These are phyloP conservation scores for Botryotinia calthae DNA, from an alignment of 2,329 filamentous ascomycete species.

Conservation along the genomic window DNA sequence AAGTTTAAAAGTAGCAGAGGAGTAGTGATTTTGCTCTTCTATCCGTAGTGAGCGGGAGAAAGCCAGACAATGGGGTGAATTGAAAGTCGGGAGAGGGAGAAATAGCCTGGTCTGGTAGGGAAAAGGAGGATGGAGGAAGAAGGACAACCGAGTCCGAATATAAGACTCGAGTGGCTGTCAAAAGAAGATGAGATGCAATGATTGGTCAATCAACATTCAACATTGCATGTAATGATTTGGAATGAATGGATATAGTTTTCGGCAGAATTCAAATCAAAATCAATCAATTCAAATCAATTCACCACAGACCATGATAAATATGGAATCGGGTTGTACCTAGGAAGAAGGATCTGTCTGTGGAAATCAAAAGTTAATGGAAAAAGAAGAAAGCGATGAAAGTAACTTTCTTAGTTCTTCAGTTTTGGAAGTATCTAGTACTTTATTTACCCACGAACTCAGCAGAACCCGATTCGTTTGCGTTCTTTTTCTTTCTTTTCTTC, in stretches of 20 bases:
- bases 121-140: not conserved
- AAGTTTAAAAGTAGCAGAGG: not conserved
- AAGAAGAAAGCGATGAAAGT: not conserved
- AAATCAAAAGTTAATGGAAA: not conserved
- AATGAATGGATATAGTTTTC: not conserved
- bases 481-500: not conserved
- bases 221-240: too few species aligned
- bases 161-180: not conserved
- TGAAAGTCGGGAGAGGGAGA: not conserved
- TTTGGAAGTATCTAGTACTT: not conserved
- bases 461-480: not conserved
- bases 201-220: not conserved
- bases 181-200: not conserved
- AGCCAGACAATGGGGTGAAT: not conserved
- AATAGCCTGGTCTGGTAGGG: not conserved
- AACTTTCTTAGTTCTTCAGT: not conserved
- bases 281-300: not conserved
- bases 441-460: not conserved
- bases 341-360: not conserved
- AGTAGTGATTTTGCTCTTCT: not conserved
- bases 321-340: not conserved
- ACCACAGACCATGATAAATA: not conserved
- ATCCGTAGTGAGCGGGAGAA: not conserved
- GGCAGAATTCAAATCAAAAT: too few species aligned
- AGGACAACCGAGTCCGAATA: not conserved